Base-by-base conservation (phyloP, 208 protist genomes). In the Herpetomonas tarakana region DNA sequence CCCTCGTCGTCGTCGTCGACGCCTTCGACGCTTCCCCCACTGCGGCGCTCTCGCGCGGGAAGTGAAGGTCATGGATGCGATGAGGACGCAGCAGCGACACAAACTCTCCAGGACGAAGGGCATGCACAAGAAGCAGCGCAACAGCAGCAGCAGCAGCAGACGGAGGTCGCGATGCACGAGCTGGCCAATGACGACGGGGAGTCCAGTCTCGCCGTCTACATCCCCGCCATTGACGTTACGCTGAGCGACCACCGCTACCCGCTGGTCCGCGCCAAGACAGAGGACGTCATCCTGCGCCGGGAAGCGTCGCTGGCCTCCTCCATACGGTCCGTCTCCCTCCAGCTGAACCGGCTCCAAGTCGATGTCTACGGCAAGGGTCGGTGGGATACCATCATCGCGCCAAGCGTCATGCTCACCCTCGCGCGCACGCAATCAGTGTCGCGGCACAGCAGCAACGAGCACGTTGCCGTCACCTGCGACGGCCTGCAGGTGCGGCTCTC, bases 351-450 rank as follows among this genome's bases (percentile, higher is more conserved):
- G 28, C 57, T 71, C 6, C 62, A 70, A 25, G 63, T 88, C 14
- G 74, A 70, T 11, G 69, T 90, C 24, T 88, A 88, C 66, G 86
- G 86, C 39, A 79, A 86, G 51, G 86, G 86, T 26, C 70, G 82
- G 24, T 92, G 86, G 86, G 86, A 92, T 30, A 71, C 71, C 16
- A 50, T 87, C 0, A 38, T 92, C 29, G 52, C 62, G 53, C 74
- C 86, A 19, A 72, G 52, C 16, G 64, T 70, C 0, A 55, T 58
- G 12, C 46, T 89, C 44, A 68, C 58, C 24, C 73, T 67, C 57
- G 76, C 73, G 30, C 73, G 68, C 46, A 76, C 69, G 50, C 53
- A 74, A 47, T 69, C 71, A 11, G 54, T 75, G 26, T 71, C 71
- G n/a, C 79, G 72, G 19, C 73, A 84, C 59, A 87, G 76, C 62